Percentiles rank a stretch among this genome's conserved stretches.
phyloP scores from a whole-genome alignment of 208 protist genomes.

The Trypanosoma congolense region DNA sequence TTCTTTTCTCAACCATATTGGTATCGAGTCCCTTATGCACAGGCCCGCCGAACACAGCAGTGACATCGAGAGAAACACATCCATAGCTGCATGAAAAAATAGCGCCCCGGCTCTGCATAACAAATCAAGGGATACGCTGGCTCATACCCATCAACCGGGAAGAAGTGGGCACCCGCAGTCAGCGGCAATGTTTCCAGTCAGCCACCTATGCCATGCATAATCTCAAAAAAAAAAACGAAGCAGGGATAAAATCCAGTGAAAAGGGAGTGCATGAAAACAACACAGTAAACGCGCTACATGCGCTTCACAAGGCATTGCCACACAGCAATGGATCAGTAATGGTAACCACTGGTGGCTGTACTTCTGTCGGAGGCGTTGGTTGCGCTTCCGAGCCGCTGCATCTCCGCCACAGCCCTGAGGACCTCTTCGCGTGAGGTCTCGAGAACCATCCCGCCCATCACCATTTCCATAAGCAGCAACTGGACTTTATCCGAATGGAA shows the following conservation, averaged over 20 bases:
- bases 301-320: neutral
- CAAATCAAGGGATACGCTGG: no score
- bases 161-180: neutral
- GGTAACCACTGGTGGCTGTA: constrained; percentile 17
- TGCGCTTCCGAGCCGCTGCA: constrained; percentile 29
- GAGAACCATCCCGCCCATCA: constrained; percentile 96
- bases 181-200: neutral
- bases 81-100: no score
- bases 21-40: no score
- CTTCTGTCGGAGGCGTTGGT: constrained; percentile 4
- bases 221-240: neutral
- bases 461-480: constrained; percentile 95
- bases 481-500: constrained; percentile 98
- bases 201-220: no score
- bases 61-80: no score
- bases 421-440: constrained; percentile 94
- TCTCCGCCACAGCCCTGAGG: constrained; percentile 58
- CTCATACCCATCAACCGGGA: neutral
- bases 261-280: neutral
- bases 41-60: no score
- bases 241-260: neutral
- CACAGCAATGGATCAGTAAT: constrained; percentile 3
- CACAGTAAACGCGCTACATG: no score
- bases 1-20: no score
- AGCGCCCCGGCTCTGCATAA: no score